These are phyloP conservation scores for Fusarium lateritium DNA, from an alignment of 2,329 filamentous ascomycete genomes.

Conservation along the genomic window DNA sequence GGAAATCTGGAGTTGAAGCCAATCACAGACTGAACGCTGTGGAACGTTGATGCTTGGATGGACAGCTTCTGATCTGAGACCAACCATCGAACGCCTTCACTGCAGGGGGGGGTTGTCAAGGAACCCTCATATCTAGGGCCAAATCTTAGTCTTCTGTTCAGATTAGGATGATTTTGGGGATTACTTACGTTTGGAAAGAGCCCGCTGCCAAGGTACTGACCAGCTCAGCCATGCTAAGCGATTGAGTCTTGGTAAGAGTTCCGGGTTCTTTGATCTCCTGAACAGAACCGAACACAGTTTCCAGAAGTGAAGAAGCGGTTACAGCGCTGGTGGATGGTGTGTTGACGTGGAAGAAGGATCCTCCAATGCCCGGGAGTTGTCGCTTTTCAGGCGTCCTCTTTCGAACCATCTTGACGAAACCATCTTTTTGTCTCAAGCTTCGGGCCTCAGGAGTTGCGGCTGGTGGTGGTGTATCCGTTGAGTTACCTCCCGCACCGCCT, in stretches of 20 bases:
- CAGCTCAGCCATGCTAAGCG: conserved; percentile 61
- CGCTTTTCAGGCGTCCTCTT: conserved; percentile 21
- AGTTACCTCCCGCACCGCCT: conserved; percentile 8
- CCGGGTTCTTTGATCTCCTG: conserved; percentile 58
- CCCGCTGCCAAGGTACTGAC: conserved; percentile 49
- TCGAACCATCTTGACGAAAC: conserved; percentile 16
- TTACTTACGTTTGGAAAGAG: conserved; percentile 52
- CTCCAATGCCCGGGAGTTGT: conserved; percentile 22
- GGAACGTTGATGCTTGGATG: conserved; percentile 56
- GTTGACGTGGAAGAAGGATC: conserved; percentile 23
- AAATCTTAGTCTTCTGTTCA: background rate
- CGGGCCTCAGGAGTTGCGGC: background rate
- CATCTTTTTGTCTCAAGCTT: background rate
- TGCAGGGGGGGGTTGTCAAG: conserved; percentile 74
- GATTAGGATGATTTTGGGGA: accelerated
- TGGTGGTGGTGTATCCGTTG: conserved; percentile 10
- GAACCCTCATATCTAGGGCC: conserved; percentile 65
- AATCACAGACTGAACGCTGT: conserved; percentile 27
- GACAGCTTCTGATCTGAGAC: conserved; percentile 64
- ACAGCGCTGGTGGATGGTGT: conserved; percentile 15
- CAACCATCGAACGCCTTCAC: conserved; percentile 70
- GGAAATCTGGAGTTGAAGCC: conserved; percentile 35
- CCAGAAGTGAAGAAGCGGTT: conserved; percentile 50
- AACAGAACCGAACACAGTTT: conserved; percentile 54
- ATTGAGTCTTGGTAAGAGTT: conserved; percentile 53